phyloP scores from a whole-genome alignment of 345 rosid species.

The Barbarea vulgaris region DNA sequence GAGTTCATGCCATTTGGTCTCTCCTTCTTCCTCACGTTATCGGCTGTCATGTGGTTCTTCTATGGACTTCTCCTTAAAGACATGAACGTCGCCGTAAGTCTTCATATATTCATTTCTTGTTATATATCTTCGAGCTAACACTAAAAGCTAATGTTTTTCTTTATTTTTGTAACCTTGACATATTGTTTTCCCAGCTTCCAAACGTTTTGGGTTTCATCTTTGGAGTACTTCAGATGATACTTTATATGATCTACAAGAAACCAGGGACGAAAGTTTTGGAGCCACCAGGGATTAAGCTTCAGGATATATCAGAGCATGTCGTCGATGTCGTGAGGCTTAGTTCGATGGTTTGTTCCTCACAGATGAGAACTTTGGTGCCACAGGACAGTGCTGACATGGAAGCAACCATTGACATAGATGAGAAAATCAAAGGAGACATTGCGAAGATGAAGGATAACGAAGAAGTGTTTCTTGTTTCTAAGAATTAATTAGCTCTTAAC shows the following conservation, averaged over 20 bases:
- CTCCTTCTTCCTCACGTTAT: conserved; percentile 75
- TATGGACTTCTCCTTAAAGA: conserved; percentile 73
- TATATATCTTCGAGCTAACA: not conserved
- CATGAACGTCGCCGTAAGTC: conserved; percentile 69
- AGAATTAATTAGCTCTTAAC: conserved; percentile 25
- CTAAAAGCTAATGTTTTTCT: not conserved
- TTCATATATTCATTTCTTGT: not conserved
- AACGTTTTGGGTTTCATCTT: conserved; percentile 76
- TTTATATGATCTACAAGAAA: conserved; percentile 68
- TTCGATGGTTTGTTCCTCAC: conserved; percentile 46
- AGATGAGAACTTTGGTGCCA: conserved; percentile 45
- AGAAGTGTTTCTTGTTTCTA: conserved; percentile 24
- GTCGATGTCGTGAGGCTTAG: conserved; percentile 52
- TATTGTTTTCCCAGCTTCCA: conserved; percentile 59
- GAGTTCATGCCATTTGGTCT: conserved; percentile 82
- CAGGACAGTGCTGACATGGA: conserved; percentile 41
- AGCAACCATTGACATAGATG: conserved; percentile 34
- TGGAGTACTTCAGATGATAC: conserved; percentile 75
- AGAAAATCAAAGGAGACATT: conserved; percentile 36
- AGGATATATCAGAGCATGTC: conserved; percentile 53
- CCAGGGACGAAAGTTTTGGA: conserved; percentile 46
- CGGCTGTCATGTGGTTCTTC: conserved; percentile 91
- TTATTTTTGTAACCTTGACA: not conserved
- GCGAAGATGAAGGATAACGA: conserved; percentile 24
- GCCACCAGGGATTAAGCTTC: conserved; percentile 45